phyloP scores from a whole-genome alignment of 169 alveolate species.

The Cryptosporidium viatorum region DNA sequence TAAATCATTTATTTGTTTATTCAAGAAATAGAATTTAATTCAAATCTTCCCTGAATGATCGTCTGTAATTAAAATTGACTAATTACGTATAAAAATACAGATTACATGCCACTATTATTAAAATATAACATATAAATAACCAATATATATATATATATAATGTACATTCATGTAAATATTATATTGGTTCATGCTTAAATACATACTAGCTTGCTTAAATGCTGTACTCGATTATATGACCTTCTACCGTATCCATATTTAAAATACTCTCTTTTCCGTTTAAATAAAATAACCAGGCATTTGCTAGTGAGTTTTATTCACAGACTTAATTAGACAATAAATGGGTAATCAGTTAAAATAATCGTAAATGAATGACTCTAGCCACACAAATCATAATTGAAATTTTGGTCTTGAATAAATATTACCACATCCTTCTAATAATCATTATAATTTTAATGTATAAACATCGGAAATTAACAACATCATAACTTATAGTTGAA shows the following conservation, averaged over 20 bases:
- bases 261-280: not conserved
- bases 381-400: not conserved
- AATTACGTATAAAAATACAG: too few species aligned
- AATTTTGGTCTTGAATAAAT: not conserved
- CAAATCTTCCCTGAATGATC: not conserved
- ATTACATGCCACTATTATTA: not conserved
- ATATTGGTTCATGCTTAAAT: too few species aligned
- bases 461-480: conserved; percentile 13
- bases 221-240: too few species aligned
- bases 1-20: not conserved
- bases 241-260: not conserved
- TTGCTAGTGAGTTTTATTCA: too few species aligned
- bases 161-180: too few species aligned
- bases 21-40: not conserved
- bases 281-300: not conserved
- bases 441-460: not conserved
- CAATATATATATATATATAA: too few species aligned
- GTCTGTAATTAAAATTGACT: not conserved
- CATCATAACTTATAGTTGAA: not conserved
- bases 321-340: too few species aligned
- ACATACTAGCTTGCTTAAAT: too few species aligned
- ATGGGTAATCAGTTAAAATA: not conserved
- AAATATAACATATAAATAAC: too few species aligned
- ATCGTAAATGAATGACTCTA: not conserved
- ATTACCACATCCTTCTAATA: not conserved